Base-by-base conservation (phyloP, 2,329 filamentous ascomycete species). In the Cercospora zeina region DNA sequence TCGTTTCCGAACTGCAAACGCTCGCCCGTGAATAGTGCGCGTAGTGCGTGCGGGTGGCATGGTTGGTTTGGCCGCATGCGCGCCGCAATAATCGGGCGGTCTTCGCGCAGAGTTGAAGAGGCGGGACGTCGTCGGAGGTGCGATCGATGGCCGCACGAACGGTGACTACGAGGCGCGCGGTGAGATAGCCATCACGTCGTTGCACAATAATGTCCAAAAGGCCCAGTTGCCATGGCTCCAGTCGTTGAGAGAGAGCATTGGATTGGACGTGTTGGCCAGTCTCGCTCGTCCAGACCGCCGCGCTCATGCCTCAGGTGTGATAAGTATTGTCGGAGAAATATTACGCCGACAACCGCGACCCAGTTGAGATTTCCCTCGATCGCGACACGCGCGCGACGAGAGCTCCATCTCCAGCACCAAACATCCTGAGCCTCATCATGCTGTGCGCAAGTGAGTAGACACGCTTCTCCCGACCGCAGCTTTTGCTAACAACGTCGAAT, bases 391-490 rank as follows among this genome's bases (percentile, higher is more conserved):
- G 47, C 47, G 47, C 47, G 47, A 51, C 24, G 13, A 33, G 47
- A 51, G 47, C 47, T 51, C 30, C 24, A 31, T 51, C 24, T 31
- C n/a, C 47, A n/a, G 47, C 47, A 51, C 47, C 13, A 33, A 30
- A n/a, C 24, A 16, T 51, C 47, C 7, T 31, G 14, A 30, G 24
- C 11, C 24, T 34, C 58, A 68, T 58, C 5, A 77, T 77, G 75
- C 65, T 76, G 59, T 77, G 75, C 71, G 75, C 75, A 73, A 77
- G 75, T 77, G 61, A 67, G 75, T 72, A 19, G 3, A 11, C 37
- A 10, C 2, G 31, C 14, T 14, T 3, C 2, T 24, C 24, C 24
- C 13, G 4, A 24, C 11, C 34, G 42, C 14, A 33, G 11, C 39
- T 8, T n/a, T 19, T 14, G 30, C 59, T 62, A 54, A 65, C 66